These are phyloP conservation scores for Talaromyces pinophilus DNA, from an alignment of 2,329 filamentous ascomycete species.

Conservation along the genomic window DNA sequence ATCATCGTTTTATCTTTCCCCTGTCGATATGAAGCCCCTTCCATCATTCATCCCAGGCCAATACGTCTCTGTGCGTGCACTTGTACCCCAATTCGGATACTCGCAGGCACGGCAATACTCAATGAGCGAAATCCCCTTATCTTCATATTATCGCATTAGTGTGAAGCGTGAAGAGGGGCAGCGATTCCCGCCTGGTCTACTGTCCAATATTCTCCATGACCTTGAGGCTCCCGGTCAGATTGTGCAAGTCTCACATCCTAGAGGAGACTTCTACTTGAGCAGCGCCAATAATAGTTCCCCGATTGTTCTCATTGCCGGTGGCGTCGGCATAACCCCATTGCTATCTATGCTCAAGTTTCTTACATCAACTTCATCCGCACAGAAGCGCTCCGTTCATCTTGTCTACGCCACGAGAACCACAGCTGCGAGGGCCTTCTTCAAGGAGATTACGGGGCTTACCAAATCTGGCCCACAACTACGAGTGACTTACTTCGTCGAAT, in stretches of 20 bases:
- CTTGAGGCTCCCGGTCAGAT: background rate
- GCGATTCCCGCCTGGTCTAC: conserved; percentile 36
- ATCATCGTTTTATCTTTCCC: conserved; percentile 63
- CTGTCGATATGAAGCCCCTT: conserved; percentile 52
- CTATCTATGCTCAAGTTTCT: conserved; percentile 58
- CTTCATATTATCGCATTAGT: conserved; percentile 7
- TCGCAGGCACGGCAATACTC: conserved; percentile 45
- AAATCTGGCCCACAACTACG: background rate
- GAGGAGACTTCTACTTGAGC: conserved; percentile 47
- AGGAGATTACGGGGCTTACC: background rate
- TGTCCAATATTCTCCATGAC: conserved; percentile 8
- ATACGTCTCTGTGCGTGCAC: conserved; percentile 63
- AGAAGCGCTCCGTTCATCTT: conserved; percentile 3
- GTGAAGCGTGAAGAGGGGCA: conserved; percentile 6
- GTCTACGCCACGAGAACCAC: conserved; percentile 8
- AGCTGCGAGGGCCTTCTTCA: background rate
- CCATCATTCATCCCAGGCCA: conserved; percentile 64
- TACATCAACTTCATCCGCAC: background rate
- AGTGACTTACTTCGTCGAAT: conserved; percentile 2
- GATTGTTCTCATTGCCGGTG: conserved; percentile 60
- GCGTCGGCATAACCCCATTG: conserved; percentile 60
- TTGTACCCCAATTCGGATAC: conserved; percentile 58
- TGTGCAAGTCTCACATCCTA: conserved; percentile 14
- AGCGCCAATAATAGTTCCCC: conserved; percentile 42
- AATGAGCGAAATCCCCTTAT: background rate